Evolutionary conservation across 495 filamentous ascomycete species (phyloP).

Genomic region (Neurospora sp.): DNA sequence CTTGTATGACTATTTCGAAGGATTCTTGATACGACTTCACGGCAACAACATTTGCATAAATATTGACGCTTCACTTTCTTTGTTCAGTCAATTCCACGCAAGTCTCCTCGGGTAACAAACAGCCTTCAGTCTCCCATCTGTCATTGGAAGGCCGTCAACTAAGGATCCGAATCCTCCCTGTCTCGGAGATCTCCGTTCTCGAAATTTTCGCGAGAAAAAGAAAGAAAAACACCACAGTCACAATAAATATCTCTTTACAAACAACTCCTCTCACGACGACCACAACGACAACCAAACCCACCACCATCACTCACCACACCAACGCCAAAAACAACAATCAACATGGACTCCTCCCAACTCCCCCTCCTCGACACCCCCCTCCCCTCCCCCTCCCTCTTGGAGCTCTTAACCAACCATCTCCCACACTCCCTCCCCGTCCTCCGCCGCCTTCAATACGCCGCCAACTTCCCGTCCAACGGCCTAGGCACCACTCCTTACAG

Average conservation of each 20-base stretch:
- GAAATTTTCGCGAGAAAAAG: not conserved
- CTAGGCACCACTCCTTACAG: constrained; percentile 18
- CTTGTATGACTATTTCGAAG: not conserved
- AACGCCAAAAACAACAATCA: too few species aligned
- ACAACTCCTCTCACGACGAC: not conserved
- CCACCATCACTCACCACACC: too few species aligned
- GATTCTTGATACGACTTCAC: not conserved
- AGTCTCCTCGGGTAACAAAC: too few species aligned
- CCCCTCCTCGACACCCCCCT: constrained; percentile 22
- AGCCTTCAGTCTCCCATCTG: too few species aligned
- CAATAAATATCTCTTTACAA: not conserved
- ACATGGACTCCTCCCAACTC: too few species aligned
- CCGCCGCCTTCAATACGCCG: constrained; percentile 48
- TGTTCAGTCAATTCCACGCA: too few species aligned
- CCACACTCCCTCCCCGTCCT: constrained; percentile 48
- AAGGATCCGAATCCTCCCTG: too few species aligned
- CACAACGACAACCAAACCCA: too few species aligned
- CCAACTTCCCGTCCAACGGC: constrained; percentile 15
- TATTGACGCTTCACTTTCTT: not conserved
- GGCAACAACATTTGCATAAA: not conserved
- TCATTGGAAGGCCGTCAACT: too few species aligned
- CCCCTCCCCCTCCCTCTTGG: constrained; percentile 20
- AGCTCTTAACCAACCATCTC: too few species aligned
- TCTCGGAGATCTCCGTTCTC: not conserved
- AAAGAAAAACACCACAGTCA: not conserved